These are phyloP conservation scores for Acorus gramineus DNA, from an alignment of 106 monocot species.

Conservation along the genomic window DNA sequence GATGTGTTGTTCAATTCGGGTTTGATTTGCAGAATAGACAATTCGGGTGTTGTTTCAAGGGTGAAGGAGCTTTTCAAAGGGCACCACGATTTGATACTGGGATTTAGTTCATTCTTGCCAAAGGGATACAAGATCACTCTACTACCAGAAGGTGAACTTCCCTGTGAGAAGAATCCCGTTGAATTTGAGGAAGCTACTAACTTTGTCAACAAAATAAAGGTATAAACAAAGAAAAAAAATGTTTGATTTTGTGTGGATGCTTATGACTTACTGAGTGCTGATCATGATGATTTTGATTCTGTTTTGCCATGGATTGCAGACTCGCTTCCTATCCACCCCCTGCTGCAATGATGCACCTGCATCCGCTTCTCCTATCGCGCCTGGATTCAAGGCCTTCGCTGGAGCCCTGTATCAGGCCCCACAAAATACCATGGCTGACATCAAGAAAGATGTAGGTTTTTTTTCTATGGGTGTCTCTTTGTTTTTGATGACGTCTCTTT, in stretches of 20 bases:
- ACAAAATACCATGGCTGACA: too few relatives aligned
- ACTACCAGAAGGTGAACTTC: slow-evolving; percentile 23
- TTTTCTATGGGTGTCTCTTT: not conserved
- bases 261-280: not conserved
- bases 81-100: slow-evolving; percentile 54
- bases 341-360: slow-evolving; percentile 93
- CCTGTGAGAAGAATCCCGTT: slow-evolving; percentile 54
- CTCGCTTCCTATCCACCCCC: slow-evolving; percentile 93
- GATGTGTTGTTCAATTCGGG: not conserved
- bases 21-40: slow-evolving; percentile 48
- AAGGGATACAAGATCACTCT: slow-evolving; percentile 78
- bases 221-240: slow-evolving; percentile 2
- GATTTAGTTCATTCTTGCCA: slow-evolving; percentile 64
- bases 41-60: slow-evolving; percentile 53
- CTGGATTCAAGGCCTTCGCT: slow-evolving; percentile 75
- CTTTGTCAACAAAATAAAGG: slow-evolving; percentile 91
- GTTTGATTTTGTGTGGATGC: too few relatives aligned
- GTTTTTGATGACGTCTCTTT: too few relatives aligned
- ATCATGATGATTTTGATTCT: not conserved
- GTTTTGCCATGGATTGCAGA: slow-evolving; percentile 33
- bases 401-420: slow-evolving; percentile 35
- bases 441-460: not conserved
- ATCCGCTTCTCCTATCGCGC: slow-evolving; percentile 82
- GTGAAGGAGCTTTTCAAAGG: slow-evolving; percentile 66
- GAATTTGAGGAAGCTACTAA: slow-evolving; percentile 69